These are phyloP conservation scores for Carpinus viminea DNA, from an alignment of 306 rosid genomes.

Conservation along the genomic window DNA sequence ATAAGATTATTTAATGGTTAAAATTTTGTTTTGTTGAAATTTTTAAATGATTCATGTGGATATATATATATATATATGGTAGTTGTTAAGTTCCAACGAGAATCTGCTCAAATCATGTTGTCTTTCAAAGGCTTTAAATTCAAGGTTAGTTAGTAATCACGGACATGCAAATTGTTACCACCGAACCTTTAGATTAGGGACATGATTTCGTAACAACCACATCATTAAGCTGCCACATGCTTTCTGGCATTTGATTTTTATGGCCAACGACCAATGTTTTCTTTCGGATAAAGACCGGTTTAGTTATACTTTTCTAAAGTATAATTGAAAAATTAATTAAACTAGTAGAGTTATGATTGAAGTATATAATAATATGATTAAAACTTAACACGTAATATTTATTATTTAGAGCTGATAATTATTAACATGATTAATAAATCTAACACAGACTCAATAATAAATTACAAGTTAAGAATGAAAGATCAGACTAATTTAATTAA, in stretches of 20 bases:
- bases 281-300: slow-evolving; percentile 15
- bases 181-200: slow-evolving; percentile 30
- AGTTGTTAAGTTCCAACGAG: slow-evolving; percentile 27
- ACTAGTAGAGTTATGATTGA: too few species aligned
- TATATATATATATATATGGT: background rate
- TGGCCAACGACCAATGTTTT: slow-evolving; percentile 28
- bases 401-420: too few species aligned
- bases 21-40: background rate
- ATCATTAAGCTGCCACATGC: slow-evolving; percentile 19
- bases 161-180: slow-evolving; percentile 21
- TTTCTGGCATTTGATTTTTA: slow-evolving; percentile 27
- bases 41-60: too few species aligned
- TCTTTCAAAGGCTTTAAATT: slow-evolving; percentile 23
- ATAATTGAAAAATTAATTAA: background rate
- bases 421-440: too few species aligned
- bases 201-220: slow-evolving; percentile 34
- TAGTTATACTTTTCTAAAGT: background rate
- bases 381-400: too few species aligned
- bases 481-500: too few species aligned
- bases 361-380: too few species aligned
- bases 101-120: slow-evolving; percentile 23
- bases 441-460: too few species aligned
- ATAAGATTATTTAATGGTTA: too few species aligned
- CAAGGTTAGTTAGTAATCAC: slow-evolving; percentile 35
- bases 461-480: too few species aligned